These are phyloP conservation scores for Aspergillus pseudonomiae DNA, from an alignment of 2,329 filamentous ascomycete species.

Conservation along the genomic window DNA sequence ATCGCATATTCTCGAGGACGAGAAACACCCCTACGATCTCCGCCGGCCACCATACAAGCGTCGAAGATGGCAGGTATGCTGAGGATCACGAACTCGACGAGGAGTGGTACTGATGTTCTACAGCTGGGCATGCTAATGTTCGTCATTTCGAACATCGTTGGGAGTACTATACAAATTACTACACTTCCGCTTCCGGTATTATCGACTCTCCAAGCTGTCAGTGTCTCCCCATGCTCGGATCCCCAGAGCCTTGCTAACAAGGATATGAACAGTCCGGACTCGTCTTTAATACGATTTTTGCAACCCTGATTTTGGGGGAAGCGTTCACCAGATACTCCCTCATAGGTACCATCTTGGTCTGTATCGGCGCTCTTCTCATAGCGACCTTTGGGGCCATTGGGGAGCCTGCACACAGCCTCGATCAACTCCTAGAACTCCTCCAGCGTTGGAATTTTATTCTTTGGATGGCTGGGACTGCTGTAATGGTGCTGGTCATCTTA, in stretches of 20 bases:
- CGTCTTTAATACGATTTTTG: constrained; percentile 98
- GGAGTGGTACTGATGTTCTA: constrained; percentile 25
- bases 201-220: constrained; percentile 83
- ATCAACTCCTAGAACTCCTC: constrained; percentile 77
- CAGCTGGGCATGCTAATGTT: constrained; percentile 93
- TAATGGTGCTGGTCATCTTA: constrained; percentile 72
- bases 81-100: neutral
- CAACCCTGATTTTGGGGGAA: constrained; percentile 87
- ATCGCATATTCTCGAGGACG: constrained; percentile 96
- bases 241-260: constrained; percentile 14
- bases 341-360: constrained; percentile 85
- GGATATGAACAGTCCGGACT: constrained; percentile 68
- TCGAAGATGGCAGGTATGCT: constrained; percentile 78
- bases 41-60: constrained; percentile 86
- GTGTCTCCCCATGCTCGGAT: constrained; percentile 23
- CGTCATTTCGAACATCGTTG: constrained; percentile 88
- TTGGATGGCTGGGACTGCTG: constrained; percentile 82
- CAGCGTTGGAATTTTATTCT: constrained; percentile 74
- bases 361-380: constrained; percentile 84
- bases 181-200: constrained; percentile 91
- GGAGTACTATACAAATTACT: constrained; percentile 96
- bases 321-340: constrained; percentile 95
- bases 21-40: constrained; percentile 77
- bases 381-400: constrained; percentile 92
- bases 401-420: constrained; percentile 84